Evolutionary conservation across 2,329 filamentous ascomycete genomes (phyloP), one percentile per base, ranked within the genome.

Genomic region (Plectosphaerella cucumerina): DNA sequence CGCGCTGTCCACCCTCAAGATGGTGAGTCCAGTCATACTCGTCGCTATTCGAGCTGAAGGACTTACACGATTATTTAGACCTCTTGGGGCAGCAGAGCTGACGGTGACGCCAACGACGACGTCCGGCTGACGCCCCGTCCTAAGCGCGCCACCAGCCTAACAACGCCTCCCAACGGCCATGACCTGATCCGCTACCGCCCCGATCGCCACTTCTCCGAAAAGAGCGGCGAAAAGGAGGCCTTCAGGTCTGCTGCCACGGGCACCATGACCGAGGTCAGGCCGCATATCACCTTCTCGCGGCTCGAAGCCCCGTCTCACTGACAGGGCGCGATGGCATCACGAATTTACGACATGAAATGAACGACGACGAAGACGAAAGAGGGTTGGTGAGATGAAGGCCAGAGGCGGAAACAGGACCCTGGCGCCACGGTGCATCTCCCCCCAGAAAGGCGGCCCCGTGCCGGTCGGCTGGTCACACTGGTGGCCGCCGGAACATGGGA

Each of bases 41-140:
- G 10, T 51, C 48, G 12, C 21, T 5, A 48, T 23, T 39, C 48
- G 39, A 46, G 48, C 39, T n/a, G 21, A 5, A 41, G 20, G 23
- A 15, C 17, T 44, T 43, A 53, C 10, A 50, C 47, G 55, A 53
- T 52, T 15, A 14, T 37, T 11, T 65, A 97, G 92, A 97, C 92
- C 43, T 93, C 91, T 48, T 97, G 92, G 92, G 92, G 92, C 64
- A 96, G 90, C 71, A 87, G 92, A 70, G 89, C 90, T 61, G 92
- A 94, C 61, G 92, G 90, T 64, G 92, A 97, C 70, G 81, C 87
- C 59, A 88, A 95, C 69, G 87, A 95, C 69, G 80, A 80, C 56
- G 78, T 84, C 59, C 85, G 87, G 63, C 84, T 89, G 74, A 81
- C 70, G 37, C 73, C 67, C 31, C 69, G 70, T 35, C 75, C 76